Evolutionary conservation across 1,139 yeast genomes (phyloP).

Genomic region (Geotrichum citri-aurantii): DNA sequence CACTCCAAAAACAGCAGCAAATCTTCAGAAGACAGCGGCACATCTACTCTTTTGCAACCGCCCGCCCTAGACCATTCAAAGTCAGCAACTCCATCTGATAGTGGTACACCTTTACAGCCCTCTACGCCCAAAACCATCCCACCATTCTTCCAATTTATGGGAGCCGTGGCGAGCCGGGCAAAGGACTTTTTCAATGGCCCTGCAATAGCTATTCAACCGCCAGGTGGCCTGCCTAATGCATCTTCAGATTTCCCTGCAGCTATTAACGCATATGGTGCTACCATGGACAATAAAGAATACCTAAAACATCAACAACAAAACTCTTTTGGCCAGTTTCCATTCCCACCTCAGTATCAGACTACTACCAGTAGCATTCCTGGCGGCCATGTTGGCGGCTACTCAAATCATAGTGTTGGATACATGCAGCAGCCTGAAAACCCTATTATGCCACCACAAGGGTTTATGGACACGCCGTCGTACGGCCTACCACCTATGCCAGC

Average conservation of each 20-base stretch:
- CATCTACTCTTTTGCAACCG: not conserved
- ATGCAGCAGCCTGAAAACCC: not conserved
- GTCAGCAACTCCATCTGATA: not conserved
- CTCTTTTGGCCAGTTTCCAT: not conserved
- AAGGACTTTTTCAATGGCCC: conserved; percentile 1
- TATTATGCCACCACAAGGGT: not conserved
- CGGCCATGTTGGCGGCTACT: not conserved
- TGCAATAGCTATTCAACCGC: not conserved
- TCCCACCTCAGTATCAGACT: not conserved
- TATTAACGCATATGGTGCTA: not conserved
- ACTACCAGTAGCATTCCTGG: not conserved
- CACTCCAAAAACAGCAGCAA: not conserved
- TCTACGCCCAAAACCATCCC: conserved; percentile 7
- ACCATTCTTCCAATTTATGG: conserved; percentile 12
- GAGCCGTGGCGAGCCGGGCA: conserved; percentile 14
- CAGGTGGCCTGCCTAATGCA: not conserved
- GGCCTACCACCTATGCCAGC: not conserved
- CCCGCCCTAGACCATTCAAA: not conserved
- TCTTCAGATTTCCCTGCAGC: not conserved
- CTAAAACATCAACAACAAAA: not conserved
- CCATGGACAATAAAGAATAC: not conserved
- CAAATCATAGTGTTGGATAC: not conserved
- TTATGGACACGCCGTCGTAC: not conserved
- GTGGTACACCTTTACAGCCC: conserved; percentile 2
- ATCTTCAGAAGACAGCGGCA: not conserved